Evolutionary conservation across 495 filamentous ascomycete genomes (phyloP).

Genomic region (Venustampulla echinocandica): DNA sequence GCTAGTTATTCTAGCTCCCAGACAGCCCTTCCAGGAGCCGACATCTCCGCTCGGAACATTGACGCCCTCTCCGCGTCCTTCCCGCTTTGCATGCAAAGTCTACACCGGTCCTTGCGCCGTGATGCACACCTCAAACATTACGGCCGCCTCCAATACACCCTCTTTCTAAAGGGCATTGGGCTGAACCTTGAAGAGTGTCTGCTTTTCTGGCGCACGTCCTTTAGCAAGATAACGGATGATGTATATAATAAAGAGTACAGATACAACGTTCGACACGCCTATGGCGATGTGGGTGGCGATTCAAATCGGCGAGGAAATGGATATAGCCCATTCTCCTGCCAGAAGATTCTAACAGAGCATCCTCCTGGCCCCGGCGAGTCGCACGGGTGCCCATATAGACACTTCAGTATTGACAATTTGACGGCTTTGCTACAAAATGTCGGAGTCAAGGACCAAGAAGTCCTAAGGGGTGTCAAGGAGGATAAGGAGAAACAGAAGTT

Average conservation of each 20-base stretch:
- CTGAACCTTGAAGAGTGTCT: conserved; percentile 85
- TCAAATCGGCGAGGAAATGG: conserved; percentile 73
- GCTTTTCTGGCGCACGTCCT: conserved; percentile 84
- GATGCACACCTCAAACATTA: conserved; percentile 88
- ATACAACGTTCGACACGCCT: conserved; percentile 90
- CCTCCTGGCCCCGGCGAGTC: conserved; percentile 74
- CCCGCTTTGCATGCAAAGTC: conserved; percentile 87
- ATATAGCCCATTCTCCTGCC: conserved; percentile 85
- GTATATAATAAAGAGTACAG: conserved; percentile 91
- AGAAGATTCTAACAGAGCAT: conserved; percentile 84
- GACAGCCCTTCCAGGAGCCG: conserved; percentile 34
- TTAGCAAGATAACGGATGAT: conserved; percentile 81
- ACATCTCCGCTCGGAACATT: conserved; percentile 68
- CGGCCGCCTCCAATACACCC: conserved; percentile 87
- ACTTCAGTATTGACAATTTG: conserved; percentile 83
- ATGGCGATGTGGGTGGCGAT: conserved; percentile 94
- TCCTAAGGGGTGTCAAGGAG: conserved; percentile 73
- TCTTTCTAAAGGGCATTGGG: conserved; percentile 97
- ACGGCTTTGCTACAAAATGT: conserved; percentile 59
- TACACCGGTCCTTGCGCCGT: conserved; percentile 74
- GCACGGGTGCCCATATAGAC: conserved; percentile 93
- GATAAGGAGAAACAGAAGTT: conserved; percentile 83
- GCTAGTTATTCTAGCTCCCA: conserved; percentile 56
- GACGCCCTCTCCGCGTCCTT: conserved; percentile 80
- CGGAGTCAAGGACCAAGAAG: conserved; percentile 67